Base-by-base conservation (phyloP, 179 eudicot species). In the Pouteria campechiana region DNA sequence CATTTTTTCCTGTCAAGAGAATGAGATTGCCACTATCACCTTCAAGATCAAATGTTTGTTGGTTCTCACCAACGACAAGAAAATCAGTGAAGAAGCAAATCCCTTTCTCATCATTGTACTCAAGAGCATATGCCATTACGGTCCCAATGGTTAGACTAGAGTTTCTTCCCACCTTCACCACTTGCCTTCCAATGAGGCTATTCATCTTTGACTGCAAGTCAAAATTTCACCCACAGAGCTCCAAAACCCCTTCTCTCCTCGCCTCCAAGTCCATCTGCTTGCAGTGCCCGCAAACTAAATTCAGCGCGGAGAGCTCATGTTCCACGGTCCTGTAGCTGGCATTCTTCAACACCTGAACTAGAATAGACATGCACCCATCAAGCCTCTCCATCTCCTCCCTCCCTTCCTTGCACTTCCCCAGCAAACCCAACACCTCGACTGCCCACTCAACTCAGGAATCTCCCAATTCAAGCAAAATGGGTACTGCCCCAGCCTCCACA, bases 321-420 rank as follows among this genome's bases (percentile, higher is more conserved):
- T 84, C 93, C 25, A 85, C 70, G 0, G 85, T 83, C 59, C 97
- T 72, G 2, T 72, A 61, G 17, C 81, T 74, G 33, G 95, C 97
- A 67, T 76, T 70, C 19, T 50, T 85, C 60, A 89, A 69, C 37
- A 66, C 65, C 15, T 44, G 52, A 11, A 78, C 75, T 70, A 89
- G 70, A 38, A 74, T 60, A 35, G 42, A 46, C 13, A 72, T 50
- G 15, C 72, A 44, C 27, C 71, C 79, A 36, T 53, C 53, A 44
- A 57, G 46, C 38, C 55, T 70, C 19, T 55, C 35, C 70, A 89
- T 73, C 34, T 81, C 89, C 15, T 72, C 70, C 36, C 93, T 74
- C 11, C 86, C 97, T 43, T 68, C 72, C 37, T 48, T 74, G 25
- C 93, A 85, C 33, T 89, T 89, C 0, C 72, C 89, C 59, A 89